Evolutionary conservation across 805 yeast genomes (phyloP).

Genomic region (Geotrichum ghanense): DNA sequence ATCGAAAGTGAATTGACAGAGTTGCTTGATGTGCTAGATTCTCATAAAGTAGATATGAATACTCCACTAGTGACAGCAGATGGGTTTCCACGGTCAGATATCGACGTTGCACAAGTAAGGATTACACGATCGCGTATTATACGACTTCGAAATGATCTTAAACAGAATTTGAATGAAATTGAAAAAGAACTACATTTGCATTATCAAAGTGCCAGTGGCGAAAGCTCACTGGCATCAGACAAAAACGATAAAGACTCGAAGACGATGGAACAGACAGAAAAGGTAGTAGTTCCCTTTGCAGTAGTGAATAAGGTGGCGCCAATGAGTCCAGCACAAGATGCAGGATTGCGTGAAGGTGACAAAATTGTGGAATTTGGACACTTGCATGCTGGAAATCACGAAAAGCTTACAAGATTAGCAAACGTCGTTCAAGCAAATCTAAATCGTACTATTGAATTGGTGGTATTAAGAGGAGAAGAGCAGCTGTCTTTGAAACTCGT

Average conservation of each 20-base stretch:
- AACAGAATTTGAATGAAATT: constrained; percentile 35
- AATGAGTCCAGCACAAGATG: constrained; percentile 43
- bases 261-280: not conserved
- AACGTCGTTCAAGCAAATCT: constrained; percentile 31
- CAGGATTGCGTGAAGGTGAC: constrained; percentile 50
- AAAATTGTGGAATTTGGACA: constrained; percentile 41
- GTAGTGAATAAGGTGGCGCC: constrained; percentile 36
- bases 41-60: constrained; percentile 46
- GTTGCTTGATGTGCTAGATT: constrained; percentile 24
- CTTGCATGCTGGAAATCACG: constrained; percentile 45
- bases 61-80: constrained; percentile 55
- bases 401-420: constrained; percentile 34
- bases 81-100: constrained; percentile 78
- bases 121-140: constrained; percentile 52
- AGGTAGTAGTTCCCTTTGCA: constrained; percentile 18
- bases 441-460: constrained; percentile 14
- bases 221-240: not conserved
- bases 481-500: constrained; percentile 15
- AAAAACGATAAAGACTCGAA: not conserved
- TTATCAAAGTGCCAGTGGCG: constrained; percentile 8
- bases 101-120: constrained; percentile 65
- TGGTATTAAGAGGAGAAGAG: constrained; percentile 5
- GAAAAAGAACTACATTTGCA: constrained; percentile 37
- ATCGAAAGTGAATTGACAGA: constrained; percentile 33
- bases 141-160: constrained; percentile 59